phyloP scores from a whole-genome alignment of 768 basidiomycete species.

The Lactifluus volemus region DNA sequence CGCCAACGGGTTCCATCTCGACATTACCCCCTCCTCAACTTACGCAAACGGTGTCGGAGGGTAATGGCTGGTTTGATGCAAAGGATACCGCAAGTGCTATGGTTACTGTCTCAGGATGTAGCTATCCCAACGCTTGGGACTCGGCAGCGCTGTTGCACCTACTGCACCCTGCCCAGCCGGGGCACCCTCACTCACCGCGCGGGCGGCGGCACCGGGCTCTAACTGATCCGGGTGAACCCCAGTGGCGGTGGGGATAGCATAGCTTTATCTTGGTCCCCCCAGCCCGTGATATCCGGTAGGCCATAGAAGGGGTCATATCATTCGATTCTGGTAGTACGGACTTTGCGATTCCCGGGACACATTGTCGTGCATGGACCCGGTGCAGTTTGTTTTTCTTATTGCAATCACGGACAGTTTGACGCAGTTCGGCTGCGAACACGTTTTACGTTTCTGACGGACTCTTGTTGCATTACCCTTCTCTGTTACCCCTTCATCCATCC shows the following conservation, averaged over 20 bases:
- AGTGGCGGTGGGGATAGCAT: neutral
- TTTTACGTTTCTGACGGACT: conserved; percentile 5
- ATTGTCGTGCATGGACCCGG: neutral
- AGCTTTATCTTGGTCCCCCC: neutral
- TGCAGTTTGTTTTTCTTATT: neutral
- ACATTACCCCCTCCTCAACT: conserved; percentile 51
- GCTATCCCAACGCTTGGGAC: conserved; percentile 52
- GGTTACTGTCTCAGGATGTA: conserved; percentile 53
- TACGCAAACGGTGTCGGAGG: conserved; percentile 32
- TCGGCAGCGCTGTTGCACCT: conserved; percentile 15
- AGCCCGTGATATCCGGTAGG: neutral
- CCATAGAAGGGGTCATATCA: neutral
- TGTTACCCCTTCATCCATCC: neutral
- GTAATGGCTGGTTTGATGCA: conserved; percentile 51
- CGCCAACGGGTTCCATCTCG: conserved; percentile 46
- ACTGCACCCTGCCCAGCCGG: conserved; percentile 14
- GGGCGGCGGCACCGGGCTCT: neutral
- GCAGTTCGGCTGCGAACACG: conserved; percentile 13
- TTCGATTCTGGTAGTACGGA: neutral
- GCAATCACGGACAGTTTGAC: neutral
- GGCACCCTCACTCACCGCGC: neutral
- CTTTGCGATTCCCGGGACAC: neutral
- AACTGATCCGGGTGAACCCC: neutral
- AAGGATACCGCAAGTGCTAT: conserved; percentile 45
- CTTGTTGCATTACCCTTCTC: neutral